Evolutionary conservation across 495 filamentous ascomycete genomes (phyloP), one percentile per base, ranked within the genome.

Genomic region (Daldinia childiae): DNA sequence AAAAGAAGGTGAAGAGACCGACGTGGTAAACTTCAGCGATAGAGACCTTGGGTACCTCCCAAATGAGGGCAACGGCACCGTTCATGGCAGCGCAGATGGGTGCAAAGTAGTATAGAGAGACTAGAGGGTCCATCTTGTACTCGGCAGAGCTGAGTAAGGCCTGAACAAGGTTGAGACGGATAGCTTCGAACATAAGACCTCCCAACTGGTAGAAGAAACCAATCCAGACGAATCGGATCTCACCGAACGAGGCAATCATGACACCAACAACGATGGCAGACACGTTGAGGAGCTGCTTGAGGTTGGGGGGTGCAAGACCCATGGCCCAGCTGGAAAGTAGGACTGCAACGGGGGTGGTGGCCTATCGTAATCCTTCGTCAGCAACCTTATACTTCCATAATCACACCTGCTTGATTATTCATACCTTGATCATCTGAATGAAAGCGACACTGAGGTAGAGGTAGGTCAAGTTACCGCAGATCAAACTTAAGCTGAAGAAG

Each of bases 81-180:
- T 97, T 98, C 91, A 97, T 96, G 73, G 89, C 84, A 60, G 94
- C 93, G 82, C 94, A 98, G 71, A 95, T 90, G 6, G 94, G 94
- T 9, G 94, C 94, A 74, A 95, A 98, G 86, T 98, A 97, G 88
- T 97, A 98, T 11, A 98, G 87, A 7, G 94, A 97, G 38, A 98
- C 94, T 41, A 97, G 87, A 58, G 94, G 94, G 79, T 98, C 94
- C 94, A 98, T 98, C 90, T 97, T 97, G 88, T 89, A 97, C 83
- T 97, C 94, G 58, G 92, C 85, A 11, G 91, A 93, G 87, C 90
- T 94, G 62, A 98, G 88, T 55, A 98, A 86, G 48, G 89, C 89
- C 84, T 97, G 90, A 50, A 98, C 93, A 91, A 98, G 90, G 80
- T 93, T 92, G 72, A 98, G 87, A 74, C 94, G 92, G 72, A 93